Evolutionary conservation across 331 rosid species (phyloP).

Genomic region (Quercus phellos): DNA sequence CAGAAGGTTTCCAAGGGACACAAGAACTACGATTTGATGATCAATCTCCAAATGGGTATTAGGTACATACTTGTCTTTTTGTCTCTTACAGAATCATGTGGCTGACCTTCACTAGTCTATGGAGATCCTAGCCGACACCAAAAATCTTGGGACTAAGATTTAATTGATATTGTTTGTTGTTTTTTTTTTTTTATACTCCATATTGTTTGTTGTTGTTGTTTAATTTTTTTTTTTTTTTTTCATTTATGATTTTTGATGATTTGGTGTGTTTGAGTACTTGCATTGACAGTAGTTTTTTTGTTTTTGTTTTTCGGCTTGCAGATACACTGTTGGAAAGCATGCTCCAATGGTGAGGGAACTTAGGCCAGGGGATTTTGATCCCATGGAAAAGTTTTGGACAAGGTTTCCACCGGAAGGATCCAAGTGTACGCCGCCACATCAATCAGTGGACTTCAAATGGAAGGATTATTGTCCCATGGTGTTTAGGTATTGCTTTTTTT

Average conservation of each 20-base stretch:
- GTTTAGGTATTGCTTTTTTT: constrained; percentile 33
- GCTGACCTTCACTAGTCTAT: too few species aligned
- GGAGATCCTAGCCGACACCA: too few species aligned
- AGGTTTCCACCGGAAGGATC: constrained; percentile 50
- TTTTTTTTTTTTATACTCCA: not conserved
- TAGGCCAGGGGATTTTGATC: constrained; percentile 40
- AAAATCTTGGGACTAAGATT: too few species aligned
- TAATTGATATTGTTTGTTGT: not conserved
- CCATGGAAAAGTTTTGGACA: constrained; percentile 57
- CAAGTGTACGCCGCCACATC: constrained; percentile 41
- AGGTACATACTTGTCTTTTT: constrained; percentile 21
- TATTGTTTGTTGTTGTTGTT: not conserved
- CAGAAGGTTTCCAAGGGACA: constrained; percentile 42
- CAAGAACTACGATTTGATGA: constrained; percentile 51
- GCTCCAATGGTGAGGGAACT: constrained; percentile 37
- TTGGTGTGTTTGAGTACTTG: not conserved
- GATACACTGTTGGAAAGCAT: constrained; percentile 48
- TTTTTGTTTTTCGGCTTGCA: constrained; percentile 1
- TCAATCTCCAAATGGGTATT: constrained; percentile 47
- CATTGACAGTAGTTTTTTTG: too few species aligned
- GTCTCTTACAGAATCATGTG: too few species aligned
- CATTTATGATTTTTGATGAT: not conserved
- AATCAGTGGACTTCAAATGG: constrained; percentile 52
- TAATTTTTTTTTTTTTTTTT: not conserved
- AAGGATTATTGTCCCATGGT: constrained; percentile 60